Evolutionary conservation across 371 early-diverging fungal species (phyloP).

Genomic region (Mortierella sp.): DNA sequence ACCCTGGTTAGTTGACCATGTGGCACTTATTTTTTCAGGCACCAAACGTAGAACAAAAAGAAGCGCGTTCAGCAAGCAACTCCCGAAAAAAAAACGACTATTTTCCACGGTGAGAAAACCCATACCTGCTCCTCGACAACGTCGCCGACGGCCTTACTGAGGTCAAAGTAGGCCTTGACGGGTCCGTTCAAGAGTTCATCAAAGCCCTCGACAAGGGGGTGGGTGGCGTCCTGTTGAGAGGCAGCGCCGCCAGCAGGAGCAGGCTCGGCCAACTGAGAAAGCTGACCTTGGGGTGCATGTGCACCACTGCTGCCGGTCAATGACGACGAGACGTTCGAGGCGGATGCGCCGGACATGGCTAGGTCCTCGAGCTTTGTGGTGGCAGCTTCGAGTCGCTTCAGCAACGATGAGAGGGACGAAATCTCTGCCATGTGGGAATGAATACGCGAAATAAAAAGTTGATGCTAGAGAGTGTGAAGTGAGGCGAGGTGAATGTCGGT

Average conservation of each 20-base stretch:
- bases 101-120: neutral
- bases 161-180: constrained; percentile 66
- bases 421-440: constrained; percentile 68
- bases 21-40: neutral
- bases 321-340: constrained; percentile 61
- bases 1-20: neutral
- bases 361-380: constrained; percentile 88
- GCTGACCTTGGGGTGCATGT: constrained; percentile 41
- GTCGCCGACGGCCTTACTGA: constrained; percentile 75
- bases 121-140: constrained; percentile 82
- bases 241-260: constrained; percentile 31
- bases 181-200: constrained; percentile 74
- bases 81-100: neutral
- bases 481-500: neutral
- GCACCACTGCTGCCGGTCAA: constrained; percentile 56
- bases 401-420: constrained; percentile 75
- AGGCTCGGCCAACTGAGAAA: constrained; percentile 49
- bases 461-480: neutral
- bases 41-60: neutral
- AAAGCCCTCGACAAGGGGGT: constrained; percentile 73
- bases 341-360: constrained; percentile 71
- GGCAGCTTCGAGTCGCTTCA: constrained; percentile 89
- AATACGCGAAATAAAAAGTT: neutral
- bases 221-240: constrained; percentile 39
- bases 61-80: neutral